phyloP scores from a whole-genome alignment of 768 basidiomycete species.

The Hygrophoropsis aurantiaca region DNA sequence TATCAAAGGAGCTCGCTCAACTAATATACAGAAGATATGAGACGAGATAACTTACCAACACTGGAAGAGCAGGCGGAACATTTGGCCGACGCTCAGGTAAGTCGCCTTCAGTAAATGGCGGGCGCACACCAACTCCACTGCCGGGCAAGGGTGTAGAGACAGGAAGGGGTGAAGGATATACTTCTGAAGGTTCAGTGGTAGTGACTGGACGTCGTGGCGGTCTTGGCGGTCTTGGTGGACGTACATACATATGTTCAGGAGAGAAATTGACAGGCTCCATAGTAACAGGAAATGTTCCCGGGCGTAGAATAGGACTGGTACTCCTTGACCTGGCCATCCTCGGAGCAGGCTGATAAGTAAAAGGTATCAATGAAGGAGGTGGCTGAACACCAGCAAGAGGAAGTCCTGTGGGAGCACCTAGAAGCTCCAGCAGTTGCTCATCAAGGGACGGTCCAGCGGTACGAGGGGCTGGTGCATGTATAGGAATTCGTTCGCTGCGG shows the following conservation, averaged over 20 bases:
- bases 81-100: conserved; percentile 21
- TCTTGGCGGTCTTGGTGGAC: conserved; percentile 9
- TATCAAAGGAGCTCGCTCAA: conserved; percentile 1
- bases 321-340: conserved; percentile 39
- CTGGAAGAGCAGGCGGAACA: conserved; percentile 20
- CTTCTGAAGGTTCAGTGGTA: background rate
- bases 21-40: background rate
- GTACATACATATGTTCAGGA: conserved; percentile 4
- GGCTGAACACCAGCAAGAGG: conserved; percentile 40
- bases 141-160: conserved; percentile 9
- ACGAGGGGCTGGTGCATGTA: conserved; percentile 45
- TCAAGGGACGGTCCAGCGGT: conserved; percentile 53
- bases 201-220: background rate
- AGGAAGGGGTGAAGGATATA: conserved; percentile 5
- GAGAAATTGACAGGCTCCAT: conserved; percentile 17
- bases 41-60: conserved; percentile 12
- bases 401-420: conserved; percentile 45
- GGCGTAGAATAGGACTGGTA: conserved; percentile 34
- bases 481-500: conserved; percentile 29
- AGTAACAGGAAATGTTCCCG: conserved; percentile 27
- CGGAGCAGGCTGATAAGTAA: conserved; percentile 52
- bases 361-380: conserved; percentile 55
- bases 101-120: too few species aligned
- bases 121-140: conserved; percentile 4
- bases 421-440: conserved; percentile 58